A percentile compares a stretch with the other conserved stretches of the same genome.
phyloP scores from a whole-genome alignment of 176 grass and related monocot species.

The Hyparrhenia diplandra region DNA sequence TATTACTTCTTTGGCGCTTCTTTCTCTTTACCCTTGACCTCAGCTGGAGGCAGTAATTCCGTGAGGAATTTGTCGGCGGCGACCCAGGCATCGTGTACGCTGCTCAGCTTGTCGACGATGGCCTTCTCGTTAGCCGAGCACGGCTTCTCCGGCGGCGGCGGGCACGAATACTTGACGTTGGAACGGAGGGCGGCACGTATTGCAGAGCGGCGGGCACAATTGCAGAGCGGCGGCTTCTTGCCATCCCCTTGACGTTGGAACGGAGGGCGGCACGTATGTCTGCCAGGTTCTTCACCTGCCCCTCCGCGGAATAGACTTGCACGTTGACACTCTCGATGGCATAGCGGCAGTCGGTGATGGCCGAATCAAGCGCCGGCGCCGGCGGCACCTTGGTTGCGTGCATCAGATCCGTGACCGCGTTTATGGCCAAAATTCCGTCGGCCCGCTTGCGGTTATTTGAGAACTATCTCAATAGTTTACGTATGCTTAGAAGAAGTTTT shows the following conservation, averaged over 20 bases:
- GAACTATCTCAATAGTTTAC: no score
- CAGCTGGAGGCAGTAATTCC: background rate
- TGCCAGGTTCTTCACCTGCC: background rate
- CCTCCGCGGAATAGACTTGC: background rate
- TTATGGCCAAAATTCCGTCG: no score
- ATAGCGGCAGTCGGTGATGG: accelerated
- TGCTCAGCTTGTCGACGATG: background rate
- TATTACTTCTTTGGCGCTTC: no score
- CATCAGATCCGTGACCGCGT: no score
- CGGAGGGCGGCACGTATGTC: no score
- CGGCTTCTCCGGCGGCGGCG: background rate
- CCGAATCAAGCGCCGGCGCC: background rate
- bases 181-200: background rate
- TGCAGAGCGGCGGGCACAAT: no score
- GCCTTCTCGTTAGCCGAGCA: background rate
- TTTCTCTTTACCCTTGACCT: no score
- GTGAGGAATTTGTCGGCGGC: background rate
- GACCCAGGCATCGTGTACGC: background rate
- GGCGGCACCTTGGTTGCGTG: no score
- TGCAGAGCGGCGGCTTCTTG: no score
- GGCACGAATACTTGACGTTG: background rate
- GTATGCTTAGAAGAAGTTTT: no score
- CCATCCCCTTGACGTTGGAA: no score
- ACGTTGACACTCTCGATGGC: background rate
- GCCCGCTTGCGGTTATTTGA: no score